Evolutionary conservation across 2,329 filamentous ascomycete genomes (phyloP).

Genomic region (Trichoderma sp.): DNA sequence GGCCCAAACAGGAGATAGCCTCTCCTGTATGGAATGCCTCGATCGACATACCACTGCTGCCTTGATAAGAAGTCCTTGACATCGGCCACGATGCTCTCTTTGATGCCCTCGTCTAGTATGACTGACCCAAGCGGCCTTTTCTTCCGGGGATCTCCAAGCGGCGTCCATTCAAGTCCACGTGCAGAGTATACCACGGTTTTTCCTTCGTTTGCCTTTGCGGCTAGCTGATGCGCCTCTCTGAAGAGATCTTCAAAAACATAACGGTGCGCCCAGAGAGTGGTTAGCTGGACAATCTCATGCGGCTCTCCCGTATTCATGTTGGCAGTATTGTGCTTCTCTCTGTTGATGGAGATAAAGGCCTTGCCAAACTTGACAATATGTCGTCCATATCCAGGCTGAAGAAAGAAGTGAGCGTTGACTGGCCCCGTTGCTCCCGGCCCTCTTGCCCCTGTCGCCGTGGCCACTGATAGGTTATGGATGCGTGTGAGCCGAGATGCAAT

Average conservation of each 20-base stretch:
- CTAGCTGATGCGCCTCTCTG: slow-evolving; percentile 79
- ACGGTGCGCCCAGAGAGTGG: slow-evolving; percentile 86
- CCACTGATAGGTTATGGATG: slow-evolving; percentile 63
- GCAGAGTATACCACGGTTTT: slow-evolving; percentile 92
- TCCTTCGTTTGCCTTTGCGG: slow-evolving; percentile 79
- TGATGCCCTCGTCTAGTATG: slow-evolving; percentile 80
- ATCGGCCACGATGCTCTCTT: slow-evolving; percentile 78
- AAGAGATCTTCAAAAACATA: slow-evolving; percentile 92
- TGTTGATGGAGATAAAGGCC: slow-evolving; percentile 84
- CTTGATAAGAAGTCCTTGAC: slow-evolving; percentile 80
- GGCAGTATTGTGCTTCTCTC: slow-evolving; percentile 82
- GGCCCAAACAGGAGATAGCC: slow-evolving; percentile 90
- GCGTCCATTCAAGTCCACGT: slow-evolving; percentile 81
- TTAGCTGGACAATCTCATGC: slow-evolving; percentile 92
- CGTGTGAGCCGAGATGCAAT: slow-evolving; percentile 61
- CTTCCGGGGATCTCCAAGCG: slow-evolving; percentile 79
- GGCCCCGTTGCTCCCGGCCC: slow-evolving; percentile 65
- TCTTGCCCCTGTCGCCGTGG: slow-evolving; percentile 62
- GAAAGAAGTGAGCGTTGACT: slow-evolving; percentile 77
- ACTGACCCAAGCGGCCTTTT: slow-evolving; percentile 90
- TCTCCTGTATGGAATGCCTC: slow-evolving; percentile 90
- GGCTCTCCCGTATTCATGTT: slow-evolving; percentile 83
- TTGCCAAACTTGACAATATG: slow-evolving; percentile 86
- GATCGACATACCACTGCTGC: slow-evolving; percentile 86
- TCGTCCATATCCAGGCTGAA: slow-evolving; percentile 88